Evolutionary conservation across 2,329 filamentous ascomycete species (phyloP).

Genomic region (Dothideomycetidae sp.): DNA sequence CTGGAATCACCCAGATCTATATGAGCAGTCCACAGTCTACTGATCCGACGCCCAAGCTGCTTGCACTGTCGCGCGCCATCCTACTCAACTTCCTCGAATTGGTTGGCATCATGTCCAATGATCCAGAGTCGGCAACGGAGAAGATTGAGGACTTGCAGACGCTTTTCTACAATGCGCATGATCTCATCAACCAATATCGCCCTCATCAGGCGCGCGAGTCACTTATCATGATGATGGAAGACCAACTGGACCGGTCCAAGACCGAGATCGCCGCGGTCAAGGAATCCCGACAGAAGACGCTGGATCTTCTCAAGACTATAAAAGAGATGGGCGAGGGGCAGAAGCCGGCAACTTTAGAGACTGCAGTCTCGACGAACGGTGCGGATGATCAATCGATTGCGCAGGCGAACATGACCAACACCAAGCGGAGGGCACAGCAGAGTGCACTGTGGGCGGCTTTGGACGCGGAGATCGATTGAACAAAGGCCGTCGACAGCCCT

Average conservation of each 20-base stretch:
- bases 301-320: conserved; percentile 48
- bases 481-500: no score
- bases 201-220: conserved; percentile 86
- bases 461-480: conserved; percentile 10
- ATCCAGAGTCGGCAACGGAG: conserved; percentile 47
- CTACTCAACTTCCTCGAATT: conserved; percentile 83
- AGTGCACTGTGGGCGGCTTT: conserved; percentile 12
- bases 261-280: conserved; percentile 58
- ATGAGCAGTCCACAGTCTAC: conserved; percentile 22
- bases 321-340: conserved; percentile 6
- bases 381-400: neutral
- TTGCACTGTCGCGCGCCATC: conserved; percentile 71
- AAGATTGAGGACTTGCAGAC: conserved; percentile 70
- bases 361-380: neutral
- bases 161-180: conserved; percentile 80
- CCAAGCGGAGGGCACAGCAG: conserved; percentile 6
- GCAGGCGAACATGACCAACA: neutral
- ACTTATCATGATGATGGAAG: conserved; percentile 75
- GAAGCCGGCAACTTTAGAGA: neutral
- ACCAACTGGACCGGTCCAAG: conserved; percentile 57
- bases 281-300: conserved; percentile 56
- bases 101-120: conserved; percentile 52
- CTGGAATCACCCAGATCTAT: conserved; percentile 58
- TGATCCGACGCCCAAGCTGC: conserved; percentile 36
- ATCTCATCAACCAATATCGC: conserved; percentile 84